Percentiles rank a stretch among this genome's conserved stretches.
phyloP scores from a whole-genome alignment of 306 rosid genomes.

The Calophaca sinica region DNA sequence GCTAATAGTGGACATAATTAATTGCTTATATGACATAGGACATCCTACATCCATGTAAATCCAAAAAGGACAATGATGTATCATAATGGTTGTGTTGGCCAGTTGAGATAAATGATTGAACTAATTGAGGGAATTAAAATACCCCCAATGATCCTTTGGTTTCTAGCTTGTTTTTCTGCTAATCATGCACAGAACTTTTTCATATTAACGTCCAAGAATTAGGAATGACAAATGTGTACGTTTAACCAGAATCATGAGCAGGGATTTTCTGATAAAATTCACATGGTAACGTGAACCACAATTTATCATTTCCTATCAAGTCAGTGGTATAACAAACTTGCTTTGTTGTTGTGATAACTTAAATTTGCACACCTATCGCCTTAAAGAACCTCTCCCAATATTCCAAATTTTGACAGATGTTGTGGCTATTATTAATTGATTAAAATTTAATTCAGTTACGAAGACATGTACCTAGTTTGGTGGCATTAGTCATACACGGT shows the following conservation, averaged over 20 bases:
- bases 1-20: constrained; percentile 43
- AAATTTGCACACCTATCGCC: constrained; percentile 34
- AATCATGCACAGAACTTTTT: neutral
- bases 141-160: constrained; percentile 27
- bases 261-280: neutral
- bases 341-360: constrained; percentile 38
- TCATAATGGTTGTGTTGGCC: constrained; percentile 25
- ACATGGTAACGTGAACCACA: constrained; percentile 35
- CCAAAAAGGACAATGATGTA: constrained; percentile 52
- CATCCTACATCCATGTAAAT: constrained; percentile 49
- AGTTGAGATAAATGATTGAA: constrained; percentile 39
- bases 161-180: constrained; percentile 10
- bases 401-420: too few species aligned
- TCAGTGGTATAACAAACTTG: constrained; percentile 16
- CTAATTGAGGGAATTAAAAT: constrained; percentile 22
- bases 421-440: neutral
- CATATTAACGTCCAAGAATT: neutral
- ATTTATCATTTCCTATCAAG: neutral
- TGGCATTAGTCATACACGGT: constrained; percentile 33
- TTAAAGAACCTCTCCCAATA: neutral
- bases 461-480: constrained; percentile 44
- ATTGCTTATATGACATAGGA: constrained; percentile 42
- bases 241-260: neutral
- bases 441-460: constrained; percentile 35
- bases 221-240: neutral